phyloP scores from a whole-genome alignment of 179 eudicot genomes.

The Actinidia arguta region DNA sequence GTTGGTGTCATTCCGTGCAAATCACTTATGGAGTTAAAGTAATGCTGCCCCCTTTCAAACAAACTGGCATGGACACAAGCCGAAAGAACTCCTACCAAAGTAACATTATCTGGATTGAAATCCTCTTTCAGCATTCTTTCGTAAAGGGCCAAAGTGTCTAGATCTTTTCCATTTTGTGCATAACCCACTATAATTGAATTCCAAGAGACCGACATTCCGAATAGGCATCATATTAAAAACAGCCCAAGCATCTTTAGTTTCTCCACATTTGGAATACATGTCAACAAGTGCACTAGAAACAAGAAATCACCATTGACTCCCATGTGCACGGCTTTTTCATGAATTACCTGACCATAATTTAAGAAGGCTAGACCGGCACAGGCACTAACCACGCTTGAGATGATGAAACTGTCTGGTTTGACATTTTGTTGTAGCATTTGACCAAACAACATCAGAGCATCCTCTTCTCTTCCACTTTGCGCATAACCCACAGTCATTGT shows the following conservation, averaged over 20 bases:
- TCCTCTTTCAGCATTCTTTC: conserved; percentile 29
- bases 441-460: conserved; percentile 32
- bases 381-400: conserved; percentile 32
- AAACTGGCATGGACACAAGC: conserved; percentile 36
- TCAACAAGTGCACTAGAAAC: conserved; percentile 40
- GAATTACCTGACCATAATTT: conserved; percentile 32
- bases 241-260: conserved; percentile 29
- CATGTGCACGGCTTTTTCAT: conserved; percentile 30
- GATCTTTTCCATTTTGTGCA: conserved; percentile 42
- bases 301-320: conserved; percentile 31
- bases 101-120: conserved; percentile 31
- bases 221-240: conserved; percentile 29
- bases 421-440: conserved; percentile 36
- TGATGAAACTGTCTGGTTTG: conserved; percentile 33
- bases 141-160: conserved; percentile 26
- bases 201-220: conserved; percentile 36
- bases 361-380: conserved; percentile 39
- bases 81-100: conserved; percentile 34
- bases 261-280: conserved; percentile 50
- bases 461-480: conserved; percentile 36
- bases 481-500: conserved; percentile 39
- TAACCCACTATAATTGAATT: conserved; percentile 42
- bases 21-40: conserved; percentile 27
- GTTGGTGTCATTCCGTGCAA: conserved; percentile 19
- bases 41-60: conserved; percentile 18